These are phyloP conservation scores for Leccinum arenicola DNA, from an alignment of 768 basidiomycete genomes.

Conservation along the genomic window DNA sequence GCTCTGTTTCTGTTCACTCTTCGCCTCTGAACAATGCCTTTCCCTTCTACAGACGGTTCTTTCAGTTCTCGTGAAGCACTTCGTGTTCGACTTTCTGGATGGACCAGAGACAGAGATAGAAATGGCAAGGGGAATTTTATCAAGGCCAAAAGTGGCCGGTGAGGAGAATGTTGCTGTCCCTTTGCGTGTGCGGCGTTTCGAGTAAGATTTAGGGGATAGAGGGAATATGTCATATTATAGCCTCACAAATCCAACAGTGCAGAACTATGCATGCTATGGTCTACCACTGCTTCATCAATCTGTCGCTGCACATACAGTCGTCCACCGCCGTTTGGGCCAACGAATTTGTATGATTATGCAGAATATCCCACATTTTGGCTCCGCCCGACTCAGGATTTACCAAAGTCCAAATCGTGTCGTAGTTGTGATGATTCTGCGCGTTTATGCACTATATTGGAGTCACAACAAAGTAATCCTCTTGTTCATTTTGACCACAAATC, in stretches of 20 bases:
- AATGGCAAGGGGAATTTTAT: conserved; percentile 11
- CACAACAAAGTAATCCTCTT: background rate
- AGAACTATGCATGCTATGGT: no score
- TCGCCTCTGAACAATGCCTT: background rate
- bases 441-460: background rate
- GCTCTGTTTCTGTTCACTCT: background rate
- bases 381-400: no score
- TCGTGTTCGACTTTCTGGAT: conserved; percentile 22
- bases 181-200: conserved; percentile 5
- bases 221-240: no score
- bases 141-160: conserved; percentile 20
- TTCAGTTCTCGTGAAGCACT: conserved; percentile 39
- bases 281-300: no score
- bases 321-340: no score
- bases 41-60: conserved; percentile 36
- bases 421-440: background rate
- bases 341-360: no score
- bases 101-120: conserved; percentile 19
- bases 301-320: no score
- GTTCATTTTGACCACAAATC: no score
- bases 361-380: no score
- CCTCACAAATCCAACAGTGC: no score
- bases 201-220: conserved; percentile 1
- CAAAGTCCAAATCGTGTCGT: background rate
- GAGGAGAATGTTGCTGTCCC: conserved; percentile 21